A percentile compares a stretch with the other conserved stretches of the same genome.
Evolutionary conservation across 805 yeast genomes (phyloP).

Genomic region (Sugiyamaella floridensis): DNA sequence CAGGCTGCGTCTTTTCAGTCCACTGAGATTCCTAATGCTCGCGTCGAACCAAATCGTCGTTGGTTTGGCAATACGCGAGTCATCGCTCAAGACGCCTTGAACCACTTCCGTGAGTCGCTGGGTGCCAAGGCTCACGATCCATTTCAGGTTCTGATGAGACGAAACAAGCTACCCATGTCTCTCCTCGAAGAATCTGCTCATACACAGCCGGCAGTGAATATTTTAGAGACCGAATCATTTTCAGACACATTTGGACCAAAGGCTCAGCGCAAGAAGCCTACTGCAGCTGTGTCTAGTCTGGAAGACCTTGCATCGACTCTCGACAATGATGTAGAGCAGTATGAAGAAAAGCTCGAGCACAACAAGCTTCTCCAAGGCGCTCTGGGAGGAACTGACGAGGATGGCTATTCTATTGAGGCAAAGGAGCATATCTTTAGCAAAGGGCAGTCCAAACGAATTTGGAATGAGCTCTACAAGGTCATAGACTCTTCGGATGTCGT

Average conservation of each 20-base stretch:
- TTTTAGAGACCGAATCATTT: conserved; percentile 84
- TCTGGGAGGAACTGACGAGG: conserved; percentile 38
- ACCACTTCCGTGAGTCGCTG: conserved; percentile 90
- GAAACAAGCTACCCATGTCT: conserved; percentile 95
- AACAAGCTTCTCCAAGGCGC: conserved; percentile 36
- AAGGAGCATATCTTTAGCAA: conserved; percentile 92
- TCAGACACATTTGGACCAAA: conserved; percentile 87
- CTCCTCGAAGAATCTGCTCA: conserved; percentile 66
- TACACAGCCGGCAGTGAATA: conserved; percentile 63
- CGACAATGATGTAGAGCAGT: conserved; percentile 48
- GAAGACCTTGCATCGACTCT: conserved; percentile 67
- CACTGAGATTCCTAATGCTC: conserved; percentile 79
- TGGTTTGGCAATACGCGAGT: conserved; percentile 99
- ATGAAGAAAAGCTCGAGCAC: conserved; percentile 64
- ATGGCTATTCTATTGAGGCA: conserved; percentile 83
- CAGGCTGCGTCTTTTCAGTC: conserved; percentile 85
- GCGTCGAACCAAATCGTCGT: conserved; percentile 92
- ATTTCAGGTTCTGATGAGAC: conserved; percentile 77
- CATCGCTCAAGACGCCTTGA: conserved; percentile 91
- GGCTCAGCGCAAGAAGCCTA: conserved; percentile 86
- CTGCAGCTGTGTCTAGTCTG: conserved; percentile 66
- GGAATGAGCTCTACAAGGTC: conserved; percentile 96
- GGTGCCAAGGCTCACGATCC: conserved; percentile 77
- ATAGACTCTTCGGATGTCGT: conserved; percentile 97
- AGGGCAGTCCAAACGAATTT: conserved; percentile 96